phyloP scores from a whole-genome alignment of 805 yeast species.

The Cyberlindnera bimundalis region DNA sequence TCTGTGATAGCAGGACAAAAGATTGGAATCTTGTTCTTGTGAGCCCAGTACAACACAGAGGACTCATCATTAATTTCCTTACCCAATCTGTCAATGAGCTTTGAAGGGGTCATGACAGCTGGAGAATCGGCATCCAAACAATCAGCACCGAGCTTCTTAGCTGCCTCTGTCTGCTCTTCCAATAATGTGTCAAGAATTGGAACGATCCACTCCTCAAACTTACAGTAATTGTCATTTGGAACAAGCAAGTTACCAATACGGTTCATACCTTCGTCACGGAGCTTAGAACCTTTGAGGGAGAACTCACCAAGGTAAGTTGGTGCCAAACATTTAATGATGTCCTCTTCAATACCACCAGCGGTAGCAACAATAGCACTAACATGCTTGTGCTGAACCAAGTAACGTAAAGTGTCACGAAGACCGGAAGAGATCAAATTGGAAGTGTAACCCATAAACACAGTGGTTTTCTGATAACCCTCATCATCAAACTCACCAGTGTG shows the following conservation, averaged over 20 bases:
- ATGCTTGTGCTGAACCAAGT: constrained; percentile 87
- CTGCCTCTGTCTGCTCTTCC: constrained; percentile 79
- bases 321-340: constrained; percentile 91
- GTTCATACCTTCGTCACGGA: constrained; percentile 95
- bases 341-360: constrained; percentile 99
- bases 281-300: constrained; percentile 68
- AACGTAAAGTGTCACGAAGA: constrained; percentile 83
- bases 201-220: constrained; percentile 97
- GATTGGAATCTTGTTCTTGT: constrained; percentile 91
- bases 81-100: constrained; percentile 87
- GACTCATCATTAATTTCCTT: constrained; percentile 92
- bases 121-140: constrained; percentile 58
- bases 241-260: constrained; percentile 96
- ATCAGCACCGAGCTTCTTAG: constrained; percentile 48
- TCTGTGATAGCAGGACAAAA: constrained; percentile 98
- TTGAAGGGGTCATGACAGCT: constrained; percentile 89
- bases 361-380: constrained; percentile 95
- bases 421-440: constrained; percentile 96
- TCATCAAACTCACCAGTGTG: constrained; percentile 76
- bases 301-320: constrained; percentile 96
- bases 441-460: constrained; percentile 94
- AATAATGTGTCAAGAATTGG: constrained; percentile 86
- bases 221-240: constrained; percentile 97
- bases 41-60: constrained; percentile 96
- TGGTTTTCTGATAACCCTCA: constrained; percentile 74